A percentile compares a stretch with the other conserved stretches of the same genome.
Conservation (phyloP, 306 rosid species). For the Malus orientalis region DNA sequence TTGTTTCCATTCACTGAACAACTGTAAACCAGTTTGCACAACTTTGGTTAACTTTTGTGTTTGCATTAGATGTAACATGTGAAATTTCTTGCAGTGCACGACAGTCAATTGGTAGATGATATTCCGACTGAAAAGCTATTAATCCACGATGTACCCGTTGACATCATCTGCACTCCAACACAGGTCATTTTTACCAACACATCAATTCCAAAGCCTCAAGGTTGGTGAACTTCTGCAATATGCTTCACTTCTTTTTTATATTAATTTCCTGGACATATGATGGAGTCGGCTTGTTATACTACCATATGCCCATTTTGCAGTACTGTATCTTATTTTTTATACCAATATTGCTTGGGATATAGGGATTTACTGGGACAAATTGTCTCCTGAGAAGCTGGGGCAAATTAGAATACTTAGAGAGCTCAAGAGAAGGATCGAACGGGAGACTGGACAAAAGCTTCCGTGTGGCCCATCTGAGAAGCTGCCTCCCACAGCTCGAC, state of each 20-base stretch:
- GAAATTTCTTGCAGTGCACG: conserved; percentile 54
- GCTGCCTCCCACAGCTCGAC: conserved; percentile 69
- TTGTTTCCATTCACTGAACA: neutral
- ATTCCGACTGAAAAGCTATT: conserved; percentile 71
- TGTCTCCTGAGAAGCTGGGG: conserved; percentile 85
- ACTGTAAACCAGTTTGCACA: neutral
- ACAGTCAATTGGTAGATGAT: conserved; percentile 81
- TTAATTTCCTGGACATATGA: neutral
- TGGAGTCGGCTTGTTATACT: neutral
- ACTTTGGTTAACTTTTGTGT: neutral
- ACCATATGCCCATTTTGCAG: neutral
- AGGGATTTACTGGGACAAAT: conserved; percentile 95
- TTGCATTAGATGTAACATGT: neutral
- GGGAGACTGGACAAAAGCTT: conserved; percentile 61
- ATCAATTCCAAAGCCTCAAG: conserved; percentile 80
- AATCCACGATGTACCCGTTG: conserved; percentile 86
- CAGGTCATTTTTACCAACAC: conserved; percentile 62
- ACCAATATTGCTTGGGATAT: neutral
- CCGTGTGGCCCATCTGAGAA: conserved; percentile 75
- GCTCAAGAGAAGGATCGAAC: conserved; percentile 64
- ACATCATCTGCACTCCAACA: conserved; percentile 83
- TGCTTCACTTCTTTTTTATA: neutral
- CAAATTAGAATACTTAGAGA: conserved; percentile 76
- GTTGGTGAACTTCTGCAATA: conserved; percentile 33
- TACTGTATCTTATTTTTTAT: neutral